Conservation (phyloP, 345 rosid genomes). For the Citrus maxima region DNA sequence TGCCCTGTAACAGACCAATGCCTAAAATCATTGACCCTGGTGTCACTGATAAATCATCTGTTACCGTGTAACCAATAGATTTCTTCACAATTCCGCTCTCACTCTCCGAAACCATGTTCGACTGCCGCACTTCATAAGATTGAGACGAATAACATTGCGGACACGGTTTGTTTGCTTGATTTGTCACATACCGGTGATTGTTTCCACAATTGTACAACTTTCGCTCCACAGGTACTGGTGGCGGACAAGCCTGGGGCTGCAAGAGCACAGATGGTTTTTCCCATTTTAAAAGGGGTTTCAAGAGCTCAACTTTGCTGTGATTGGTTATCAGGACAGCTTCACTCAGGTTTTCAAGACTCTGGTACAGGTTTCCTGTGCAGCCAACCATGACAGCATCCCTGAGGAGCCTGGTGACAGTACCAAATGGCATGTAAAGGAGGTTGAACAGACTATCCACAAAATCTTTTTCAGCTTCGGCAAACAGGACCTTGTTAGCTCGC, state of each 20-base stretch:
- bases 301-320: background rate
- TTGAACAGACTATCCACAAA: slow-evolving; percentile 20
- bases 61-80: slow-evolving; percentile 13
- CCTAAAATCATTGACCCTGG: slow-evolving; percentile 18
- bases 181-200: background rate
- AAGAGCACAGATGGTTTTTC: no score
- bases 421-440: slow-evolving; percentile 21
- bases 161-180: background rate
- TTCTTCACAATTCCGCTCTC: slow-evolving; percentile 9
- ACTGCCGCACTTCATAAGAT: accelerated
- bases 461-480: slow-evolving; percentile 14
- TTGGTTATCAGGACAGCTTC: background rate
- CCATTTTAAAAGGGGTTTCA: background rate
- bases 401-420: background rate
- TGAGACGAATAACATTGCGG: no score
- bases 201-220: background rate
- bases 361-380: background rate
- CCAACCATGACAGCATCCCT: background rate
- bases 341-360: background rate
- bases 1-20: background rate
- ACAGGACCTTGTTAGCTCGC: background rate
- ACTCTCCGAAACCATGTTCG: background rate
- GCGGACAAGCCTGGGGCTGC: background rate
- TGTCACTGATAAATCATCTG: slow-evolving; percentile 12
- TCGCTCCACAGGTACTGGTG: background rate